These are phyloP conservation scores for Berkeleyomyces basicola DNA, from an alignment of 2,329 filamentous ascomycete species.

Conservation along the genomic window DNA sequence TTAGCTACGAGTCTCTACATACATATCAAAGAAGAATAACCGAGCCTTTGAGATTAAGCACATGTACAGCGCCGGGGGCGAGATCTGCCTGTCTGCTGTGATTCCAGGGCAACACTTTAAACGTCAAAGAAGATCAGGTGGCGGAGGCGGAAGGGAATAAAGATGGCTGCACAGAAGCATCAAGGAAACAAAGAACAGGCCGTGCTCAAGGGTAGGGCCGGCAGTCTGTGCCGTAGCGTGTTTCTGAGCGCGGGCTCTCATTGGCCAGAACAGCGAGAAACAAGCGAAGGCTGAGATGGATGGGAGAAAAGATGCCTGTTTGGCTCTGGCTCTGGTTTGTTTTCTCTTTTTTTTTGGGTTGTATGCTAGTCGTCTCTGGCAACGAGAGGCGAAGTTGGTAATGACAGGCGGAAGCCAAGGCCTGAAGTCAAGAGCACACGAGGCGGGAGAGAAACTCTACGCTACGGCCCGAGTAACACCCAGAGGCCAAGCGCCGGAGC, in stretches of 20 bases:
- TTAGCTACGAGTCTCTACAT: too few species aligned
- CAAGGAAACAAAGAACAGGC: background rate
- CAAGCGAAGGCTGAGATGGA: background rate
- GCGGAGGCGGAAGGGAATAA: background rate
- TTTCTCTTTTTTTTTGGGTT: background rate
- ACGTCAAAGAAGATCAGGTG: background rate
- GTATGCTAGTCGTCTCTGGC: background rate
- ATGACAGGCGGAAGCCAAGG: background rate
- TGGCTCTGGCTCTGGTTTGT: background rate
- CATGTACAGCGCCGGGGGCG: background rate
- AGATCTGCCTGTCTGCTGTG: background rate
- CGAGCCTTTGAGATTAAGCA: background rate
- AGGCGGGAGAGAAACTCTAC: background rate
- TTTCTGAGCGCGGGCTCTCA: background rate
- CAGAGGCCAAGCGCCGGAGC: background rate
- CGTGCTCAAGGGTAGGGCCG: background rate
- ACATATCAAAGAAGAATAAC: background rate
- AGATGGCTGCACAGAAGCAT: background rate
- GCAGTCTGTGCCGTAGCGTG: conserved; percentile 1
- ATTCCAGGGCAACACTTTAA: background rate
- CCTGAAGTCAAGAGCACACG: background rate
- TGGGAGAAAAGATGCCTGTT: conserved; percentile 1
- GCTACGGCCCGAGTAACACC: background rate
- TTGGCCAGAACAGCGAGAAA: background rate
- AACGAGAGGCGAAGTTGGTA: background rate